Base-by-base conservation (phyloP, 768 basidiomycete genomes). In the Coprinellus micaceus region DNA sequence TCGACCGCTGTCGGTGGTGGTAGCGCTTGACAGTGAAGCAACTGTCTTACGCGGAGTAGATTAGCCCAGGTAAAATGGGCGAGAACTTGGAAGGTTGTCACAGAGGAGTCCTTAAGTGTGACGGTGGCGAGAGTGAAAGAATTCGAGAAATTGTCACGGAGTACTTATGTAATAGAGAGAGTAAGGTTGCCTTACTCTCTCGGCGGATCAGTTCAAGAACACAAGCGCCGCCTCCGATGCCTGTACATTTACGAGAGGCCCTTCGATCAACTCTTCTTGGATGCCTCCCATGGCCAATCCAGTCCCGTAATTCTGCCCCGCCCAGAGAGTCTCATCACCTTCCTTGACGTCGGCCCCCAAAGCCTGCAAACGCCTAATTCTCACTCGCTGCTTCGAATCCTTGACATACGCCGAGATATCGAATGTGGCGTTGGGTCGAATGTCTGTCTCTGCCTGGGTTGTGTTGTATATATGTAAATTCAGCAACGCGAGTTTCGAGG, bases 381-480 rank as follows among this genome's bases (percentile, higher is more conserved):
- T 74, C n/a, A 77, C 68, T 15, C 66, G 54, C 17, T 65, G 65
- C 30, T 52, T 57, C 15, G 63, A 52, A 13, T 65, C 53, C 51
- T 66, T 61, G 49, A 78, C 55, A 61, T 74, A 77, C 1, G 70
- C 66, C 7, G 75, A 78, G 21, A 82, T 75, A 57, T 82, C 77
- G 53, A 83, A 75, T 2, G 71, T 69, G n/a, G 72, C 64, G 2
- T 58, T 64, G 11, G 80, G 79, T 5, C 80, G 73, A n/a, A 70
- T 60, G 9, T 25, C 53, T 2, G 65, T 61, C 25, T 76, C 52
- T 2, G 65, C 60, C 26, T 76, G 72, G 0, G 78, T 82, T 39
- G 76, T 70, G 55, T 82, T 82, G 66, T 74, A 82, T 15, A 82
- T 78, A 56, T 82, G 67, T 41, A 82, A 62, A 54, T 82, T 82